Base-by-base conservation (phyloP, 257 asterid species). In the Ballota nigra region DNA sequence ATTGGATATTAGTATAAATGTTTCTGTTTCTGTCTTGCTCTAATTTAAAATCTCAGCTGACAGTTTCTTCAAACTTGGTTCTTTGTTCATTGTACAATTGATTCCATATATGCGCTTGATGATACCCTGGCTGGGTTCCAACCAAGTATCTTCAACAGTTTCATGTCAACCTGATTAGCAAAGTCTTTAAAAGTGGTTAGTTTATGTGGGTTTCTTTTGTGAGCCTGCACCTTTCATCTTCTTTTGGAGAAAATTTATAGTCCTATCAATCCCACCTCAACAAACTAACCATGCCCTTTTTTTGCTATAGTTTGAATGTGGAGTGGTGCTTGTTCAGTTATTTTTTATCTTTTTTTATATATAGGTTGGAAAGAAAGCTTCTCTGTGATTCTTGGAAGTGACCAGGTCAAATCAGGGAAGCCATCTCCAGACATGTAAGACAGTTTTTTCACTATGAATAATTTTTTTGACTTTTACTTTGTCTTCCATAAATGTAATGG, bases 371-470 rank as follows among this genome's bases (percentile, higher is more conserved):
- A 77, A 83, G 93, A 92, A 69, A 55, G 68, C 23, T 92, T 92
- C 78, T n/a, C 72, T 1, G 84, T 83, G 66, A 86, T 92, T 80
- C 89, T 92, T 66, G 97, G 97, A 69, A 87, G 95, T 81, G 96
- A 92, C 53, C 85, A 92, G 70, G 98, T 92, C 74, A 78, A 85
- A 75, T 79, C 91, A 78, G 98, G 98, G 74, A 92, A 92, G 78
- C 98, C 98, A 9, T 77, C 95, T 47, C 98, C 98, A 56, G 96
- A 92, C 77, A 66, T 92, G 98, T 90, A 84, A 84, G 92, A 41
- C 22, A 55, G 47, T 26, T 77, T 68, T 70, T 59, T 66, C 28
- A 23, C 33, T 57, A 26, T 38, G 23, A 20, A 2, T 45, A 3
- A 28, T 24, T 6, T 41, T 43, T 33, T 28, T 64, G 16, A 23